Evolutionary conservation across 2,329 filamentous ascomycete genomes (phyloP), one percentile per base, ranked within the genome.

Genomic region (Colletotrichum ledebouriae): DNA sequence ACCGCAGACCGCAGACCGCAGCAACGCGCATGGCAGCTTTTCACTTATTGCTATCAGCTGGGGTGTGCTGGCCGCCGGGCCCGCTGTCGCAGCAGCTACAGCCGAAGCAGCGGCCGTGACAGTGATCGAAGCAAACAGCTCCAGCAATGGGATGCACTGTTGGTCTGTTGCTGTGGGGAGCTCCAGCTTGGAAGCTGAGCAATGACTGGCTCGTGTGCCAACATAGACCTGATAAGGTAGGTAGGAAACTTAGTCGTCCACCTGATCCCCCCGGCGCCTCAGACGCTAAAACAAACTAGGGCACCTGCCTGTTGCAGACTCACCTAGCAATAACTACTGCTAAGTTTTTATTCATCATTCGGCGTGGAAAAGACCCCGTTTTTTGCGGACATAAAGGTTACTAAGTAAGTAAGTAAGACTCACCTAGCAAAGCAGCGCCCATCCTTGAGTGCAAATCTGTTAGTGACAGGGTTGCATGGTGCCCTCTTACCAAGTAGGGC

Each of bases 231-330:
- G 44, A n/a, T n/a, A n/a, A 47, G 44, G 52, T 52, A 33, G 58
- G 25, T 52, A 29, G 7, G 29, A 29, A 33, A 29, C 15, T 22
- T 29, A 17, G 37, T 63, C 59, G 59, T 20, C 65, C 65, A 42
- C 61, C 33, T 59, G 61, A 65, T 50, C 61, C 55, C 37, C 4
- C 37, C 47, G 42, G 46, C 49, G 53, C 41, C 55, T 50, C 33
- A 15, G 53, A 60, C 65, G 61, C 65, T 68, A 60, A 29, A 29
- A 9, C 29, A 29, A 29, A 50, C 53, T 41, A 29, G n/a, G 47
- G 61, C 49, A 68, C 65, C 65, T 68, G 61, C 65, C 65, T 68
- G 65, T 65, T 68, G 65, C 53, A 65, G 65, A 59, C 42, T 15
- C 13, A 20, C 41, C 65, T 65, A 59, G 25, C 25, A 29, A 29